Base-by-base conservation (phyloP, 768 basidiomycete species). In the Rhizopogon rudus region DNA sequence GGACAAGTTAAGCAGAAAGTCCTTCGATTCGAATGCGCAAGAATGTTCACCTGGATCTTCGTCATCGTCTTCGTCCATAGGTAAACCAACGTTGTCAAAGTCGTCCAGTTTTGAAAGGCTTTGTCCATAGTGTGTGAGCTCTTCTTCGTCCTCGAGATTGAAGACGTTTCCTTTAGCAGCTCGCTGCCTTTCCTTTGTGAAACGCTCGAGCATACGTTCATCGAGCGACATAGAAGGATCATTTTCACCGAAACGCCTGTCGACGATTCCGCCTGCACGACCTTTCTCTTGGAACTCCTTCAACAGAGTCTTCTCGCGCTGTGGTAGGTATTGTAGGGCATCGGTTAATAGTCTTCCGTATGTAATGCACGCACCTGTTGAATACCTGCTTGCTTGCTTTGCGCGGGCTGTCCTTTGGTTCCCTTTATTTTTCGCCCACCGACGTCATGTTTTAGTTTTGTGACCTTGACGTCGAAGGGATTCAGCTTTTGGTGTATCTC, bases 171-270 rank as follows among this genome's bases (percentile, higher is more conserved):
- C 84, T 71, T 87, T 91, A 35, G 87, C 86, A 8, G 83, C 71
- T 17, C 87, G 80, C 66, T 95, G 91, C 57, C 93, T 77, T 71
- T 98, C 95, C 60, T 81, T 81, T 9, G 95, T 98, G 68, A 98
- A 98, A 31, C 97, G 87, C 70, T 96, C 94, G 39, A 98, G 78
- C 87, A 98, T 98, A 58, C 93, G 88, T 61, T 98, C 96, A 68
- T 99, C 97, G 33, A 93, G 76, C n/a, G 90, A 87, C 81, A 98
- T 85, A 9, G 85, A 80, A 2, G 94, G 86, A 58, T 98, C 86
- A 66, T 91, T 87, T 80, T 99, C 97, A 73, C 97, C 97, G 66
- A 98, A 98, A 17, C 97, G 87, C 51, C 92, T 82, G 71, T 99
- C 97, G 54, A 95, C 74, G 55, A 99, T 86, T 5, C 94, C 91